Conservation (phyloP, 306 rosid genomes). For the Canavalia ensiformis region DNA sequence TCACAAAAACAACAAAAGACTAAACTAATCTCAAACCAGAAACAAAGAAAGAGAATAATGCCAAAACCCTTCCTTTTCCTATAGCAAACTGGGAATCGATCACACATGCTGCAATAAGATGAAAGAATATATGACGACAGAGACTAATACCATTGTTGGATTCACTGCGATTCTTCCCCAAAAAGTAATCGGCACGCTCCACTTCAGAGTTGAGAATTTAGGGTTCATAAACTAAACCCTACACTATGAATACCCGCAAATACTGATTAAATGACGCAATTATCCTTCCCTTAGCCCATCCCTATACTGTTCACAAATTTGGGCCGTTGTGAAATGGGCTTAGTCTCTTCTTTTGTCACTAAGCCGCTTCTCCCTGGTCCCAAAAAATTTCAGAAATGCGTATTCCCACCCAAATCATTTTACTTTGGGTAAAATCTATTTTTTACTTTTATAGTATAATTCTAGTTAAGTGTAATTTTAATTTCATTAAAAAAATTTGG, state of each 20-base stretch:
- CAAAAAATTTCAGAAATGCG: no score
- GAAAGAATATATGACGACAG: not conserved
- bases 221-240: slow-evolving; percentile 43
- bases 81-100: not conserved
- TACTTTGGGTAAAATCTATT: no score
- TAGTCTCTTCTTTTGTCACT: not conserved
- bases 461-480: no score
- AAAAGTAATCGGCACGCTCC: slow-evolving; percentile 25
- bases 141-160: slow-evolving; percentile 37
- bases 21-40: not conserved
- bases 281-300: not conserved
- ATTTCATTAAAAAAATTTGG: no score
- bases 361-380: no score
- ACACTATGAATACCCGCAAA: not conserved
- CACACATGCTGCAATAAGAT: not conserved
- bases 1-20: not conserved
- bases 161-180: slow-evolving; percentile 15
- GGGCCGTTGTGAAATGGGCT: not conserved
- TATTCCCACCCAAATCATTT: no score
- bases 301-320: not conserved
- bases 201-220: not conserved
- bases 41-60: not conserved
- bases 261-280: not conserved
- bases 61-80: not conserved
- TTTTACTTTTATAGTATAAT: no score